Evolutionary conservation across 345 rosid genomes (phyloP), one percentile per base, ranked within the genome.

Genomic region (Ceriops decandra): DNA sequence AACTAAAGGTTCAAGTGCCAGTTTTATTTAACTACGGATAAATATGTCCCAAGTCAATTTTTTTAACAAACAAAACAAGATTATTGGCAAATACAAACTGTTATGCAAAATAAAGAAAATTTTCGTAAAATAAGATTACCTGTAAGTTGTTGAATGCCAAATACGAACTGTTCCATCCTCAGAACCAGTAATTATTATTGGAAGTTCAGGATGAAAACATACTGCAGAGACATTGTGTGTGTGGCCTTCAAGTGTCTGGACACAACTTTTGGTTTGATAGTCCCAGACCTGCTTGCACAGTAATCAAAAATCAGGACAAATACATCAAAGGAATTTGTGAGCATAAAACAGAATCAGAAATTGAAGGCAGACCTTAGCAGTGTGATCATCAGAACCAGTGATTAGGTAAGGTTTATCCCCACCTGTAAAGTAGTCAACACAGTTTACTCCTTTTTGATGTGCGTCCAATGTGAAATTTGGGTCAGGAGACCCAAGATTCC

Each of bases 401-500:
- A 91, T 91, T n/a, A 91, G 74, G 73, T 88, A 91, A 15, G 97
- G 97, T 71, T 91, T 91, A 80, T 91, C 97, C 68, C 97, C 97
- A 74, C 95, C 97, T 1, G 97, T 89, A 69, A 91, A 91, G 86
- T 91, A 91, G 76, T 91, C 97, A 56, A 91, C 92, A 69, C 97
- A 91, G 38, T 91, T 91, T 13, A 91, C 97, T 65, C 97, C 97
- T 85, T 91, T 91, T 80, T 84, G 91, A 84, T 91, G 97, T 19
- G 97, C 92, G 76, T 91, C 97, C 82, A 91, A 76, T n/a, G 97
- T 89, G 74, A 91, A 91, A 76, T 91, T 91, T 68, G 97, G 95
- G 66, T 89, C 95, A 26, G 95, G 95, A 54, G 97, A 91, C 69
- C 97, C 97, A 81, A 91, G 92, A 85, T 91, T 91, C 97, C 97